These are phyloP conservation scores for Vigna angularis DNA, from an alignment of 306 rosid genomes.

Conservation along the genomic window DNA sequence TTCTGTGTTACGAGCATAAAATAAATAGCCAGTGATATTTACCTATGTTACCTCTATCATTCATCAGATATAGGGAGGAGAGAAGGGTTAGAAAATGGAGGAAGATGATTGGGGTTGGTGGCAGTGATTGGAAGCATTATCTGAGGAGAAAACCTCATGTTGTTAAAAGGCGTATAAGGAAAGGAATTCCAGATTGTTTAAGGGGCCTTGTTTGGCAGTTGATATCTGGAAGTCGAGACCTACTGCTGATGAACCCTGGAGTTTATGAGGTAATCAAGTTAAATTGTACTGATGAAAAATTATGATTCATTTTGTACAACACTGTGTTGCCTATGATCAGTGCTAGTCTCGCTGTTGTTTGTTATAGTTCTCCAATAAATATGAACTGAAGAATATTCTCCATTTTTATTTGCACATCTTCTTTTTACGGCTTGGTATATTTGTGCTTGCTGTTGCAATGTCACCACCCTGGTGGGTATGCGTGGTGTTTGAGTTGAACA, in stretches of 20 bases:
- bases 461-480: constrained; percentile 13
- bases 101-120: constrained; percentile 99
- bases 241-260: constrained; percentile 97
- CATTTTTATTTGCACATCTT: not conserved
- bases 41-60: constrained; percentile 21
- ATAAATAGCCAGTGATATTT: not conserved
- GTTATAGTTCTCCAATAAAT: constrained; percentile 25
- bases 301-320: constrained; percentile 2
- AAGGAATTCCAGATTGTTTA: constrained; percentile 99
- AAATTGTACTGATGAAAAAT: constrained; percentile 34
- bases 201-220: constrained; percentile 99
- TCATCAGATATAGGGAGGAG: constrained; percentile 70
- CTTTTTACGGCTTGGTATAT: not conserved
- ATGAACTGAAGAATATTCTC: constrained; percentile 13
- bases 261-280: constrained; percentile 82
- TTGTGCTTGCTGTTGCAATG: not conserved
- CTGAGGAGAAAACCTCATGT: constrained; percentile 86
- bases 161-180: constrained; percentile 93
- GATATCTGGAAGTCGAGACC: constrained; percentile 98
- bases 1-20: constrained; percentile 23
- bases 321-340: not conserved
- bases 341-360: constrained; percentile 31
- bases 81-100: constrained; percentile 97
- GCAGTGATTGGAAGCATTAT: constrained; percentile 99
- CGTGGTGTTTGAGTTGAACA: constrained; percentile 14